Percentiles rank a stretch among this genome's conserved stretches.
phyloP scores from a whole-genome alignment of 176 grass and related monocot genomes.

The Avena eriantha region DNA sequence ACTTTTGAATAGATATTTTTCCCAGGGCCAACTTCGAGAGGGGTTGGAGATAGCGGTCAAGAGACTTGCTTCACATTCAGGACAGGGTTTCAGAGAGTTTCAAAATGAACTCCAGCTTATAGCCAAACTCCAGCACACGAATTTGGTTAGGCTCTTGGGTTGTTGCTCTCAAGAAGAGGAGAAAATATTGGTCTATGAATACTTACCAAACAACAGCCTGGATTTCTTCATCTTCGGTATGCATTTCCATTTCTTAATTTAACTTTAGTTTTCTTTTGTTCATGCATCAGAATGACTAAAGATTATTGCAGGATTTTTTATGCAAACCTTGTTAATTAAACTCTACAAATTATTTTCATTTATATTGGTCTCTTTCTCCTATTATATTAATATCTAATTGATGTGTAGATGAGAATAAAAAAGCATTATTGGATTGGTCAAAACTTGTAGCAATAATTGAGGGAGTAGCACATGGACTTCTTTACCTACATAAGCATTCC shows the following conservation, averaged over 20 bases:
- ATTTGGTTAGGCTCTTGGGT: conserved; percentile 28
- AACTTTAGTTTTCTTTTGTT: background rate
- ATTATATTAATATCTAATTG: background rate
- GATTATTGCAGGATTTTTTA: background rate
- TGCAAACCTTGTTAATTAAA: background rate
- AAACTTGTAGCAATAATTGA: conserved; percentile 24
- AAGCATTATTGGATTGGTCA: conserved; percentile 21
- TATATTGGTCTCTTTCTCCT: background rate
- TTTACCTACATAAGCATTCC: conserved; percentile 54
- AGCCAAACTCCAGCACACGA: conserved; percentile 22
- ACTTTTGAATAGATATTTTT: background rate
- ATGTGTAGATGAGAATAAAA: conserved; percentile 29
- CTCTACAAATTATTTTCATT: background rate
- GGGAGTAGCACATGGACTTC: conserved; percentile 45
- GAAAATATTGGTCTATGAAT: conserved; percentile 73
- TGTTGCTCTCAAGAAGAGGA: conserved; percentile 54
- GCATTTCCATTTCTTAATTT: background rate
- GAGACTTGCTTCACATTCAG: conserved; percentile 33
- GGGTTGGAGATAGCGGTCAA: conserved; percentile 13
- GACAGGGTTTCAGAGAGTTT: conserved; percentile 18
- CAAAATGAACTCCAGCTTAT: conserved; percentile 28
- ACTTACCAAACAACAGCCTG: conserved; percentile 70
- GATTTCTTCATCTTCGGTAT: conserved; percentile 71
- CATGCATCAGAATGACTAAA: background rate
- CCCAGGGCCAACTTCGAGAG: background rate